Evolutionary conservation across 805 yeast species (phyloP).

Genomic region (Candida maltosa): DNA sequence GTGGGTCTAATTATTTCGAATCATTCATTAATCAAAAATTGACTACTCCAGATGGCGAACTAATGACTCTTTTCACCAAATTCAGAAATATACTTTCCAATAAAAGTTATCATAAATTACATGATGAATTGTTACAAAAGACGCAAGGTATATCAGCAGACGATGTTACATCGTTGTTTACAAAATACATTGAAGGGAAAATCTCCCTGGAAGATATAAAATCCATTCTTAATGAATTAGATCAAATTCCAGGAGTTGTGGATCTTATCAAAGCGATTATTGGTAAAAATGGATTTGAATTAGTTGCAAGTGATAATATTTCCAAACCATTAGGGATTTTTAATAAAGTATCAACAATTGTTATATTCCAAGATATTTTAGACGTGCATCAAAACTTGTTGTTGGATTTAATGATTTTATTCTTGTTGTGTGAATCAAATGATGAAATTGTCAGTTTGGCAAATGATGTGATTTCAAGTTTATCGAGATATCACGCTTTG

Average conservation of each 20-base stretch:
- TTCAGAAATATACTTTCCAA: conserved; percentile 25
- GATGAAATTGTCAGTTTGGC: conserved; percentile 21
- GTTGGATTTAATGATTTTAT: conserved; percentile 24
- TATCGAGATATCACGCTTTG: conserved; percentile 20
- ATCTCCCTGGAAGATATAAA: conserved; percentile 21
- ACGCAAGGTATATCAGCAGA: conserved; percentile 12
- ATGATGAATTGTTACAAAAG: conserved; percentile 10
- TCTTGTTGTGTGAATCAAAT: conserved; percentile 31
- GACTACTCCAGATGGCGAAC: conserved; percentile 11
- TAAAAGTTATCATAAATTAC: conserved; percentile 24
- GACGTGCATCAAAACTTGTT: conserved; percentile 26
- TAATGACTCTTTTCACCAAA: conserved; percentile 18
- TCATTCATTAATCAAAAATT: conserved; percentile 10
- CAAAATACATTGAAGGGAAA: conserved; percentile 19
- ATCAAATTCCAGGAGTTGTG: conserved; percentile 22
- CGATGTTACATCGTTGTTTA: conserved; percentile 20
- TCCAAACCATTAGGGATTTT: conserved; percentile 16
- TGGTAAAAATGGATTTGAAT: conserved; percentile 8
- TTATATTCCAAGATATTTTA: conserved; percentile 26
- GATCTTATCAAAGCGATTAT: conserved; percentile 21
- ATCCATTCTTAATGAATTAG: conserved; percentile 19
- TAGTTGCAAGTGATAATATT: conserved; percentile 1
- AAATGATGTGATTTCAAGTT: conserved; percentile 19
- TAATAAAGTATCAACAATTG: conserved; percentile 20
- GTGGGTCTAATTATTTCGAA: conserved; percentile 33